Base-by-base conservation (phyloP, 768 basidiomycete genomes). In the Kwoniella botswanensis region DNA sequence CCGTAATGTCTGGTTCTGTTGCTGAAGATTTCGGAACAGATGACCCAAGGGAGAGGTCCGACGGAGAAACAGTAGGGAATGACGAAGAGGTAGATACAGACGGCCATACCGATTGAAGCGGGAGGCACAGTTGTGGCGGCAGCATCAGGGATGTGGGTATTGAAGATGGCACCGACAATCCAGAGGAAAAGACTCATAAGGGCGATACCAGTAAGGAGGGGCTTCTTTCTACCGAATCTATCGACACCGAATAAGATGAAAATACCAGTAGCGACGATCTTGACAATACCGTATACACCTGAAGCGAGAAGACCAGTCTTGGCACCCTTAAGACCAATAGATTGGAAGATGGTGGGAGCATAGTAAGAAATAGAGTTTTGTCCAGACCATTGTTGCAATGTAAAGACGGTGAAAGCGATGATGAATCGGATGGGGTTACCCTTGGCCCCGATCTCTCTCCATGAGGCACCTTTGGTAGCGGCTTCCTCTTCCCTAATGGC, bases 1-100 rank as follows among this genome's bases (percentile, higher is more conserved):
- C 93, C 93, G 75, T 90, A 93, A 76, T 92, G 90, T 67, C 93
- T 86, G 17, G 92, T 93, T 54, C 92, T 86, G 15, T 91, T 94
- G 7, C 91, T 90, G 87, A 94, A 94, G 75, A 94, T 93, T 80
- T 94, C 93, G 5, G 91, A 86, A 54, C 90, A 90, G 74, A 90
- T 91, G 22, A 91, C 88, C 85, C 83, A 84, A 17, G 87, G 90
- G 13, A 86, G 82, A n/a, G 89, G 89, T 21, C 92, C 93, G 90
- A 91, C 92, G 10, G 77, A 92, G 88, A 93, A 90, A 3, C 90
- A 91, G 83, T 93, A 94, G 83, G 93, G 93, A 81, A 90, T 90
- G 54, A 93, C 92, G 76, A 92, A 94, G 65, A 94, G 88, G 79
- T 94, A 94, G 35, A 94, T 83, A 65, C 75, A 67, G 2, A 89